Evolutionary conservation across 768 basidiomycete species (phyloP).

Genomic region (Termitomyces sp.): DNA sequence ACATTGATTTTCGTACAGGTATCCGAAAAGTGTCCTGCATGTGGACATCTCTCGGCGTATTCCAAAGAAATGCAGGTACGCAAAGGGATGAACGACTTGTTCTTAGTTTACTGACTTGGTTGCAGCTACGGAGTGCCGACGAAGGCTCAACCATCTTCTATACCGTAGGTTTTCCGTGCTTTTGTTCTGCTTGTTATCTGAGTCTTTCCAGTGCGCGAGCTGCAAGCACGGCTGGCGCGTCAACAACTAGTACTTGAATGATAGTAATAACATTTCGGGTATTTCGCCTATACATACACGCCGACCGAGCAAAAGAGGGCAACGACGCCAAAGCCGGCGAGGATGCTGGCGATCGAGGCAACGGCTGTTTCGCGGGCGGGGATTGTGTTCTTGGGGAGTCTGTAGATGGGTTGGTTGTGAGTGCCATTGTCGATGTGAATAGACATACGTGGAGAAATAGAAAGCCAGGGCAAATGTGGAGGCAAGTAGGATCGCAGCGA

Average conservation of each 20-base stretch:
- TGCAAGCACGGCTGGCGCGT: constrained; percentile 82
- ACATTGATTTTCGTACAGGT: constrained; percentile 42
- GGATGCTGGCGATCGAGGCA: constrained; percentile 66
- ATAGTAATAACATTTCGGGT: constrained; percentile 7
- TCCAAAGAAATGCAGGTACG: constrained; percentile 86
- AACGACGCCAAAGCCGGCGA: constrained; percentile 87
- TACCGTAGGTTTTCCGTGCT: constrained; percentile 52
- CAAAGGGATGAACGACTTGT: neutral
- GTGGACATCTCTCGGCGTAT: constrained; percentile 80
- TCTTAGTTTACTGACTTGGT: neutral
- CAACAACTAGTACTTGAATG: constrained; percentile 50
- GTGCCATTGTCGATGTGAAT: neutral
- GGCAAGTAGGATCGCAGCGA: constrained; percentile 69
- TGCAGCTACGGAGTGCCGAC: constrained; percentile 81
- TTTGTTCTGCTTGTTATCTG: constrained; percentile 1
- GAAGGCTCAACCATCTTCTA: constrained; percentile 95
- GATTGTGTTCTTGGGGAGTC: constrained; percentile 67
- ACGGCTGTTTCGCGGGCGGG: constrained; percentile 65
- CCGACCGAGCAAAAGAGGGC: constrained; percentile 84
- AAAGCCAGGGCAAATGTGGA: constrained; percentile 83
- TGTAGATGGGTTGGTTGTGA: constrained; percentile 24
- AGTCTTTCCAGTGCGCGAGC: constrained; percentile 52
- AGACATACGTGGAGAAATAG: constrained; percentile 81
- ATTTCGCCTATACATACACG: constrained; percentile 62
- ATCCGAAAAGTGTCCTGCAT: constrained; percentile 84